Evolutionary conservation across 2,329 filamentous ascomycete genomes (phyloP).

Genomic region (Diplodia intermedia): DNA sequence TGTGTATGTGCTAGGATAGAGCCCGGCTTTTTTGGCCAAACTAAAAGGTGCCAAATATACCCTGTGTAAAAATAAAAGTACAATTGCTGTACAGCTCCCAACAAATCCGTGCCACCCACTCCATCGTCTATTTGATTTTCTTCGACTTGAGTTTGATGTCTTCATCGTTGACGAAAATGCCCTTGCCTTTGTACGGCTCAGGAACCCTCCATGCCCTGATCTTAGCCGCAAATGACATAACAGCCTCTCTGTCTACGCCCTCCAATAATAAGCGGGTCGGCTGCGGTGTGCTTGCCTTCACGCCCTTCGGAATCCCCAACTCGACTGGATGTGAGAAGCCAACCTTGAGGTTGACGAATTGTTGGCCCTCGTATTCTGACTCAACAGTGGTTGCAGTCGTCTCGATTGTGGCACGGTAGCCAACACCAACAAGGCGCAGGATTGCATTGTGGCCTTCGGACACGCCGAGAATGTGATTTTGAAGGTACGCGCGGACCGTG

Average conservation of each 20-base stretch:
- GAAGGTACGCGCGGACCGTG: slow-evolving; percentile 86
- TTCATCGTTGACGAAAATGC: slow-evolving; percentile 97
- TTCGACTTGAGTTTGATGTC: slow-evolving; percentile 98
- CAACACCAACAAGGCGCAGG: slow-evolving; percentile 90
- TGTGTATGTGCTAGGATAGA: slow-evolving; percentile 20
- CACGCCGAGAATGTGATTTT: slow-evolving; percentile 90
- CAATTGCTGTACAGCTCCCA: slow-evolving; percentile 25
- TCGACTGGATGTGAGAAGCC: slow-evolving; percentile 97
- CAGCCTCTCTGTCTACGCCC: slow-evolving; percentile 81
- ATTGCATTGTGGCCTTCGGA: slow-evolving; percentile 96
- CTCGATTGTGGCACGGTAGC: slow-evolving; percentile 90
- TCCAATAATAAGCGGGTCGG: slow-evolving; percentile 91
- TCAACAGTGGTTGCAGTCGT: slow-evolving; percentile 70
- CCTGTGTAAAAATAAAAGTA: slow-evolving; percentile 30
- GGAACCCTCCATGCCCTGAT: slow-evolving; percentile 89
- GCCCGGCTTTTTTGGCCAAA: slow-evolving; percentile 12
- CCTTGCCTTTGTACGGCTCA: slow-evolving; percentile 99
- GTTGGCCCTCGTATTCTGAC: slow-evolving; percentile 77
- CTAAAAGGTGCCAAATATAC: slow-evolving; percentile 28
- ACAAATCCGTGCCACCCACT: not conserved
- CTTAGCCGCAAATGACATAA: slow-evolving; percentile 89
- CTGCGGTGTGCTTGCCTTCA: slow-evolving; percentile 86
- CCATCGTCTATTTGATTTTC: slow-evolving; percentile 59
- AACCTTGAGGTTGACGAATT: slow-evolving; percentile 92
- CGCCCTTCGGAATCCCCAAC: slow-evolving; percentile 78